These are phyloP conservation scores for Oldenlandia corymbosa DNA, from an alignment of 257 asterid genomes.

Conservation along the genomic window DNA sequence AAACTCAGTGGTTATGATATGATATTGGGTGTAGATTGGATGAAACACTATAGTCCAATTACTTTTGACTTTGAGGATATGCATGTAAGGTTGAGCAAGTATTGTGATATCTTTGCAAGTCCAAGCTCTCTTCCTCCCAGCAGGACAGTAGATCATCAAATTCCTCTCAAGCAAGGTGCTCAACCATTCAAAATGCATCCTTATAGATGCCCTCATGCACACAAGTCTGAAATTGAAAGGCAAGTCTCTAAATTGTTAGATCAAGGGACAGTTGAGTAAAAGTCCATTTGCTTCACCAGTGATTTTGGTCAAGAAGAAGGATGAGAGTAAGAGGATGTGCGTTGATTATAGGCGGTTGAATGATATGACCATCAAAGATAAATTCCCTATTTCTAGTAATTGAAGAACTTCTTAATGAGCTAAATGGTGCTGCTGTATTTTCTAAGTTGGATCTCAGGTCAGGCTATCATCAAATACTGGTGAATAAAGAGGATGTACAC, in stretches of 20 bases:
- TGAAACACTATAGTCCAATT: neutral
- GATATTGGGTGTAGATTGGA: neutral
- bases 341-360: neutral
- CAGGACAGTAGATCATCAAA: neutral
- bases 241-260: neutral
- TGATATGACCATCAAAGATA: neutral
- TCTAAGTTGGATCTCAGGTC: neutral
- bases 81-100: too few relatives aligned
- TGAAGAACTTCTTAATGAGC: conserved; percentile 1
- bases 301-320: neutral
- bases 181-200: neutral
- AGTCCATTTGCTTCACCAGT: conserved; percentile 2
- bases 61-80: neutral
- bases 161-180: neutral
- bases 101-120: neutral
- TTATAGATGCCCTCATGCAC: neutral
- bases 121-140: neutral
- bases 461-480: neutral
- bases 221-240: neutral
- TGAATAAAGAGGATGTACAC: neutral
- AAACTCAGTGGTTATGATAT: neutral
- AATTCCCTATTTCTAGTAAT: neutral
- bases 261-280: neutral
- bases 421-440: neutral
- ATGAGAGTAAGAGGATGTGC: neutral